Conservation (phyloP, 352 stramenopile genomes). For the Phytophthora ohioensis region DNA sequence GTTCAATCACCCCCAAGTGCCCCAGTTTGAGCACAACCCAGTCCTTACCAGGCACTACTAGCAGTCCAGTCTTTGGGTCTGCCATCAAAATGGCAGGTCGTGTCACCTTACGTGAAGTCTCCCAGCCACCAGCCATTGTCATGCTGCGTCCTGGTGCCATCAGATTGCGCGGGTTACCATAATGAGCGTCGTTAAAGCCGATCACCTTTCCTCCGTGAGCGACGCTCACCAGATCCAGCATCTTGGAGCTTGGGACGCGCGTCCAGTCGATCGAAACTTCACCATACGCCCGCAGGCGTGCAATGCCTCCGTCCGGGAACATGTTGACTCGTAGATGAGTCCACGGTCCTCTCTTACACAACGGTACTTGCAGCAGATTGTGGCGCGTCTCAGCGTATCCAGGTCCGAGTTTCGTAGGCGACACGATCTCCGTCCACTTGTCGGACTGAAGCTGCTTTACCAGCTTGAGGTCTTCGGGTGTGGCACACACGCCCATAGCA, state of each 20-base stretch:
- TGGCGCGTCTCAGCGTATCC: slow-evolving; percentile 90
- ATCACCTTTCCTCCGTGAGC: slow-evolving; percentile 89
- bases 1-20: slow-evolving; percentile 66
- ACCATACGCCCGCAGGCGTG: slow-evolving; percentile 87
- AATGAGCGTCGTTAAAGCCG: slow-evolving; percentile 95
- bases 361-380: slow-evolving; percentile 79
- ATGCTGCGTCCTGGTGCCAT: slow-evolving; percentile 86
- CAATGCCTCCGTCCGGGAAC: slow-evolving; percentile 94
- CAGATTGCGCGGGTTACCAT: slow-evolving; percentile 94
- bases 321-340: slow-evolving; percentile 94
- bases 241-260: slow-evolving; percentile 50
- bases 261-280: slow-evolving; percentile 74
- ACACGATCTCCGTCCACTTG: slow-evolving; percentile 76
- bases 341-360: slow-evolving; percentile 54
- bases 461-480: slow-evolving; percentile 47
- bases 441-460: slow-evolving; percentile 59
- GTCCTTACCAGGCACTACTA: slow-evolving; percentile 88
- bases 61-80: slow-evolving; percentile 50
- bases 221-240: slow-evolving; percentile 89
- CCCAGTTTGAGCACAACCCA: slow-evolving; percentile 94
- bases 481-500: slow-evolving; percentile 62
- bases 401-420: slow-evolving; percentile 51
- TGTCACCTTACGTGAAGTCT: slow-evolving; percentile 93
- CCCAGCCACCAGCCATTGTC: slow-evolving; percentile 95
- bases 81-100: slow-evolving; percentile 77